A percentile compares a stretch with the other conserved stretches of the same genome.
Evolutionary conservation across 805 yeast genomes (phyloP).

Genomic region (Metschnikowia peoriensis): DNA sequence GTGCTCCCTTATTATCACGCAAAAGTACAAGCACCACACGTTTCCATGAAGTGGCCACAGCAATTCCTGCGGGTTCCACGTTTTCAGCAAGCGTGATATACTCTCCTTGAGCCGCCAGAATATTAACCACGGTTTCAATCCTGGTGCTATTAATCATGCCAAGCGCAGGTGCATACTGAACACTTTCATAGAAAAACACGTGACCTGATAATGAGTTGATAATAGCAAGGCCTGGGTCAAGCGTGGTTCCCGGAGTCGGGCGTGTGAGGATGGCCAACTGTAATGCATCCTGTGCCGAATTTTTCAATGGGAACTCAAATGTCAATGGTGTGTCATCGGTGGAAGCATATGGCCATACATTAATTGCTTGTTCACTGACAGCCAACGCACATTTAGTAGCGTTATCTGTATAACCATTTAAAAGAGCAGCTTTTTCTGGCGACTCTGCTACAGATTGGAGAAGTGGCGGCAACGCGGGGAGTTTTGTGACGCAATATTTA

Average conservation of each 20-base stretch:
- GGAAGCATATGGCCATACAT: constrained; percentile 68
- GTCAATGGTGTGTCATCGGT: constrained; percentile 59
- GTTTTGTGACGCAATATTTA: constrained; percentile 54
- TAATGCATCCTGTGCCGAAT: constrained; percentile 12
- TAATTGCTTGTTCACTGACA: constrained; percentile 48
- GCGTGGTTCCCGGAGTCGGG: constrained; percentile 50
- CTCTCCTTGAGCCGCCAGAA: constrained; percentile 46
- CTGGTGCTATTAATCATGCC: constrained; percentile 49
- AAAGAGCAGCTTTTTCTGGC: constrained; percentile 23
- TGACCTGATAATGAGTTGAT: constrained; percentile 58
- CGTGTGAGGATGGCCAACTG: constrained; percentile 59
- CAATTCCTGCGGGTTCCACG: constrained; percentile 73
- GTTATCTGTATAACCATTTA: constrained; percentile 48
- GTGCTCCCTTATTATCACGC: constrained; percentile 67
- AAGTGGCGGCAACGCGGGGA: constrained; percentile 55
- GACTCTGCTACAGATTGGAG: constrained; percentile 11
- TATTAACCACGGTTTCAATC: constrained; percentile 42
- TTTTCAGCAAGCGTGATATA: constrained; percentile 53
- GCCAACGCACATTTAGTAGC: constrained; percentile 49
- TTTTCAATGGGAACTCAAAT: constrained; percentile 48
- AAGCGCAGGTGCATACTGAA: constrained; percentile 66
- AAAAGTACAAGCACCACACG: constrained; percentile 61
- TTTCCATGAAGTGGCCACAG: constrained; percentile 67
- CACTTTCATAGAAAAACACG: constrained; percentile 69
- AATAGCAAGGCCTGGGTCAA: constrained; percentile 69